Base-by-base conservation (phyloP, 768 basidiomycete species). In the Boletus rubroflammeus region DNA sequence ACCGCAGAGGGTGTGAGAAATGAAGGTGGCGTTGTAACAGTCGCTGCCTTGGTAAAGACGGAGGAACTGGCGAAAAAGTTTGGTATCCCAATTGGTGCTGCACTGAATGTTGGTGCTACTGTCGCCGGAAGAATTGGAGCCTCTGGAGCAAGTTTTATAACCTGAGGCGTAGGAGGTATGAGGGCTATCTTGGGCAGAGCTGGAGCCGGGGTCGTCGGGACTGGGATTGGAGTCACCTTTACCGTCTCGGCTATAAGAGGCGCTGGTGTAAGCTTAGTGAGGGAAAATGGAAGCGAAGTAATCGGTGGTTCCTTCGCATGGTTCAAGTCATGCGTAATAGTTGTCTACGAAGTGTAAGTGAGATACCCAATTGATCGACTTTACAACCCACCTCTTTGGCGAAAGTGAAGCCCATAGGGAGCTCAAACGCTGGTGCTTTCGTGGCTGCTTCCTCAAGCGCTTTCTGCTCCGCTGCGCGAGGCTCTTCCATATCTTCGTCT, bases 281-380 rank as follows among this genome's bases (percentile, higher is more conserved):
- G 73, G 9, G 85, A 87, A 67, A 86, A 88, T 10, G 86, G 88
- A 50, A 88, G 72, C 8, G 79, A 73, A 29, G 74, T 43, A 50
- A 87, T 82, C 0, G 86, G 86, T n/a, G 84, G 83, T 56, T 88
- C 87, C 62, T 83, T 84, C 15, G 79, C 80, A 17, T 70, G 66
- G 2, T 73, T 63, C 14, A 71, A 23, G 56, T 80, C 77, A 34
- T 75, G 74, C 41, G 74, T 57, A 32, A 79, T 61, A 10, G 74
- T 64, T 9, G 63, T 58, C 77, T 77, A 50, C 31, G 3, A 51
- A 28, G 14, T 38, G 11, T 63, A 34, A 58, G 56, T 52, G 34
- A 42, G 19, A 55, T 26, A 35, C 4, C 19, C 35, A 21, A 8
- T 17, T 6, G 40, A 34, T 47, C 4, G 11, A 54, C 23, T 28